Percentiles rank a stretch among this genome's conserved stretches.
These are phyloP conservation scores for Santalum album DNA, from an alignment of 164 flowering plant genomes.

Conservation along the genomic window DNA sequence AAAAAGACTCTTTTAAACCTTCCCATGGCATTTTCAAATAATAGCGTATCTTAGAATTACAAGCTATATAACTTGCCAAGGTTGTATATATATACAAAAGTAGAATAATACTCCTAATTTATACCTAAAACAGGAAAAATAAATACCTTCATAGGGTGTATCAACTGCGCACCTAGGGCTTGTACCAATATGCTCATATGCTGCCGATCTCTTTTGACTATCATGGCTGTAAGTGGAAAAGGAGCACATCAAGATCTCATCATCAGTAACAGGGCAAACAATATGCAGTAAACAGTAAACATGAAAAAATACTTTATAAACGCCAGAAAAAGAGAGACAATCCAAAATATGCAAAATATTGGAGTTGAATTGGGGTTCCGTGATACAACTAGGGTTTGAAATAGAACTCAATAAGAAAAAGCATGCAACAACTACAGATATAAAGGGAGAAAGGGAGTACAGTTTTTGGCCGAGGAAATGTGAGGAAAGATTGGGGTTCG, in stretches of 20 bases:
- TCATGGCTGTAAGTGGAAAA: neutral
- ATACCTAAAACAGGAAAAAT: neutral
- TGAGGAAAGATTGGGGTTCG: neutral
- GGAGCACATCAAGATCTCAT: neutral
- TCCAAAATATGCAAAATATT: neutral
- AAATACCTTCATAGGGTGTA: neutral
- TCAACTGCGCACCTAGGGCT: neutral
- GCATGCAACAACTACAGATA: too few relatives aligned
- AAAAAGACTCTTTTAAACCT: too few relatives aligned
- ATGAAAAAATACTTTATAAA: neutral
- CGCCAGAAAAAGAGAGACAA: neutral
- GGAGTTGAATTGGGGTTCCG: too few relatives aligned
- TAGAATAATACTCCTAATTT: neutral
- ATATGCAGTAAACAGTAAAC: too few relatives aligned
- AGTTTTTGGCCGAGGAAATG: neutral
- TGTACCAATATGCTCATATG: neutral
- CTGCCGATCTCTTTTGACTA: neutral
- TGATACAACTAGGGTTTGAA: too few relatives aligned
- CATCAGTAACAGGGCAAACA: too few relatives aligned
- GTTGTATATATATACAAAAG: too few relatives aligned
- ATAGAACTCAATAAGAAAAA: too few relatives aligned
- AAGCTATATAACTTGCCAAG: neutral
- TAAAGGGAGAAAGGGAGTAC: neutral
- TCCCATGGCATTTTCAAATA: too few relatives aligned
- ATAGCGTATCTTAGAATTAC: too few relatives aligned